Conservation (phyloP, 179 eudicot species). For the Camellia oleifera region DNA sequence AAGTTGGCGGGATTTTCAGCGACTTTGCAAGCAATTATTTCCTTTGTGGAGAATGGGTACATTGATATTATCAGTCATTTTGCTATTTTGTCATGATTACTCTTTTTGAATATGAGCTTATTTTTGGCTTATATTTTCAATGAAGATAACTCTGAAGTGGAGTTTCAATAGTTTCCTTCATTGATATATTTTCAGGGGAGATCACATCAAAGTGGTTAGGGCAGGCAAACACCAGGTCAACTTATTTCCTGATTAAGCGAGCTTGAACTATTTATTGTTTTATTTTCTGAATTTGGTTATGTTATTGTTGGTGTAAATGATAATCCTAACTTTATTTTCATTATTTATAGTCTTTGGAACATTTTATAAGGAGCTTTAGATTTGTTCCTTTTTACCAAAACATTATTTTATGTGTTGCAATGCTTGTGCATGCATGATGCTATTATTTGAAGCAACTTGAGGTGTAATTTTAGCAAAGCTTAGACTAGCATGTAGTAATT, state of each 20-base stretch:
- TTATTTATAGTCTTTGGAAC: not conserved
- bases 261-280: slow-evolving; percentile 8
- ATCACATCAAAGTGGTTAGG: slow-evolving; percentile 73
- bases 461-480: no score
- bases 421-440: slow-evolving; percentile 5
- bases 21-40: slow-evolving; percentile 92
- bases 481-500: no score
- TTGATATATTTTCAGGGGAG: slow-evolving; percentile 60
- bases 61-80: slow-evolving; percentile 16
- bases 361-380: not conserved
- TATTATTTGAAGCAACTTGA: not conserved
- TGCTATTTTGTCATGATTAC: slow-evolving; percentile 3
- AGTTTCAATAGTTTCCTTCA: slow-evolving; percentile 9
- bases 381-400: not conserved
- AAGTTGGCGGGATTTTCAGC: slow-evolving; percentile 97
- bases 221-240: slow-evolving; percentile 96
- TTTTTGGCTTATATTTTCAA: slow-evolving; percentile 3
- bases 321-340: not conserved
- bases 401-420: not conserved
- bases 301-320: not conserved
- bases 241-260: slow-evolving; percentile 6
- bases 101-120: not conserved
- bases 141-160: not conserved
- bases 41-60: slow-evolving; percentile 95
- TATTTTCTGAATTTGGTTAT: not conserved